These are phyloP conservation scores for Aegilops speltoides DNA, from an alignment of 176 grass and related monocot species.

Conservation along the genomic window DNA sequence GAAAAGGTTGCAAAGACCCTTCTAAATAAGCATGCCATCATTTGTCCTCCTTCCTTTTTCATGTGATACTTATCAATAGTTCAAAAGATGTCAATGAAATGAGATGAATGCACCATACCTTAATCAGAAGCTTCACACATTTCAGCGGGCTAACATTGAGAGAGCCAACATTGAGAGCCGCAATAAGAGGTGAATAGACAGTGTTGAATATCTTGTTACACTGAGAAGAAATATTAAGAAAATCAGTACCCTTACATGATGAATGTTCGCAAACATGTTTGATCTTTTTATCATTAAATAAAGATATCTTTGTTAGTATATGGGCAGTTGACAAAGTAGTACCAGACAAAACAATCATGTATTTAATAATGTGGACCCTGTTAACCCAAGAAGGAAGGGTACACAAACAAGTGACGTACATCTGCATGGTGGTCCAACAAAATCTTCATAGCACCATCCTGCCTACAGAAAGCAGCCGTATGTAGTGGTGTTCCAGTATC, in stretches of 20 bases:
- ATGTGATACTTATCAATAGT: too few relatives aligned
- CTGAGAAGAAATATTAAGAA: constrained; percentile 13
- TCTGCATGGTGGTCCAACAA: constrained; percentile 14
- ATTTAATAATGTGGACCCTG: too few relatives aligned
- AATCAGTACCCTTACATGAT: constrained; percentile 14
- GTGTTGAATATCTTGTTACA: constrained; percentile 12
- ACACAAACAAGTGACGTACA: neutral
- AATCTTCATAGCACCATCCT: neutral
- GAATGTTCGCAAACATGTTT: neutral
- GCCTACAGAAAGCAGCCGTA: neutral
- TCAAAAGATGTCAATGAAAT: too few relatives aligned
- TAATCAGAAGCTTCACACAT: constrained; percentile 32
- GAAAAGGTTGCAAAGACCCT: neutral
- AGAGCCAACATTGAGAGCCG: neutral
- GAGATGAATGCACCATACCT: neutral
- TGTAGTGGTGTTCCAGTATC: neutral
- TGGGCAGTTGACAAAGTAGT: neutral
- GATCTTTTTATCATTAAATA: too few relatives aligned
- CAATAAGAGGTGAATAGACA: constrained; percentile 15
- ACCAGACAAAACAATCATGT: too few relatives aligned
- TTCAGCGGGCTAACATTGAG: neutral
- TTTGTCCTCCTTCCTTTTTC: too few relatives aligned
- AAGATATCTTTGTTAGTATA: too few relatives aligned
- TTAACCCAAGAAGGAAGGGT: neutral
- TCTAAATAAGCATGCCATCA: constrained; percentile 11